These are phyloP conservation scores for Triticum aestivum DNA, from an alignment of 176 grass and related monocot species.

Conservation along the genomic window DNA sequence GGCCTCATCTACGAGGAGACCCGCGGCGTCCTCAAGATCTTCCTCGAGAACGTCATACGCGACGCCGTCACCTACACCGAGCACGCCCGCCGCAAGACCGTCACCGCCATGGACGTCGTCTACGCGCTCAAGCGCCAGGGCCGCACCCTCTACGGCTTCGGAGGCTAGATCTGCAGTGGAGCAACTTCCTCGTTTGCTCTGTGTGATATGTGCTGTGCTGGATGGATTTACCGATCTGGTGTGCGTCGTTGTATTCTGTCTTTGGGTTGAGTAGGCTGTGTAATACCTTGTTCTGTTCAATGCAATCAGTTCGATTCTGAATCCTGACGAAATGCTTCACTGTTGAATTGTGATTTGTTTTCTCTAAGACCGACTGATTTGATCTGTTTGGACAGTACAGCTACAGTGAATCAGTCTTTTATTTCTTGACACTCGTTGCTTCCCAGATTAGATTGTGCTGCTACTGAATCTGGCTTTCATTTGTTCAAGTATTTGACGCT, in stretches of 20 bases:
- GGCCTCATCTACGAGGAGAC: slow-evolving; percentile 96
- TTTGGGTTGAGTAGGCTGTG: not conserved
- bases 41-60: slow-evolving; percentile 96
- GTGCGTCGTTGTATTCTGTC: not conserved
- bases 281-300: not conserved
- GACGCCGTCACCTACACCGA: slow-evolving; percentile 95
- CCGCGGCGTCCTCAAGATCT: slow-evolving; percentile 97
- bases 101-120: slow-evolving; percentile 97
- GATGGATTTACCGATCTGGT: not conserved
- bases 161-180: slow-evolving; percentile 37
- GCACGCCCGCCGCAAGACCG: slow-evolving; percentile 94
- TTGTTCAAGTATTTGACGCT: too few species aligned
- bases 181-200: not conserved
- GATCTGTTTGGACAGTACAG: not conserved
- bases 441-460: too few species aligned
- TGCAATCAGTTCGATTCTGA: not conserved
- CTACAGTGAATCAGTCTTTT: not conserved
- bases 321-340: not conserved
- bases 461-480: too few species aligned
- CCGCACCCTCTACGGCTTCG: slow-evolving; percentile 81
- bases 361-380: not conserved
- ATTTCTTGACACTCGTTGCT: not conserved
- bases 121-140: slow-evolving; percentile 93
- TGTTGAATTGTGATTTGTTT: not conserved
- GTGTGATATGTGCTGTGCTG: not conserved